Evolutionary conservation across 257 asterid genomes (phyloP), one percentile per base, ranked within the genome.

Genomic region (Petunia axillaris): DNA sequence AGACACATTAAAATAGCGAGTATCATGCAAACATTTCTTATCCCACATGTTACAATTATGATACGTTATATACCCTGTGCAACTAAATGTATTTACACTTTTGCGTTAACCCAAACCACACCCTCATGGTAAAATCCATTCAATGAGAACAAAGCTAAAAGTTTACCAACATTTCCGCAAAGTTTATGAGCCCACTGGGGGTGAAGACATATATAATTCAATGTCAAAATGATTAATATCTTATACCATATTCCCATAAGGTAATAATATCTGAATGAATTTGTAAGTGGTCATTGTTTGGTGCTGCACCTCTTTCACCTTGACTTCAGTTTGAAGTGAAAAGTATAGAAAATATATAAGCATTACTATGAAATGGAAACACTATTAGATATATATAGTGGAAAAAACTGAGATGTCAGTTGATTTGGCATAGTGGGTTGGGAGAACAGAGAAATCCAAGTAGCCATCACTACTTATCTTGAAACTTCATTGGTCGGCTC

Each of bases 251-350:
- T 9, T 35, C 4, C 11, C 57, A 71, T 1, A 2, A 48, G 11
- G 62, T 73, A 35, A 50, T 73, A 13, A 36, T 13, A 73, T 36
- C 13, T 73, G 0, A 11, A 50, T 50, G 59, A 62, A 40, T 64
- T 64, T 9, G 0, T 66, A 14, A 66, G 52, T 79, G 7, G 73
- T 10, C 68, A n/a, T 66, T 9, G 78, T 82, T 76, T 76, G 84
- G 84, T 76, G 73, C 11, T 35, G 41, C 4, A 67, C 84, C 0
- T 9, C 54, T 73, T 68, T 77, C 66, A 39, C 46, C 78, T 13
- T 41, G 10, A 64, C 74, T 82, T 82, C 57, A 76, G 41, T 37
- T 40, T 57, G 70, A 62, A 79, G 71, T 82, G 82, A 77, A 66
- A 82, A 3, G 13, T 16, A 60, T 60, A 37, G 8, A 15, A 77